Evolutionary conservation across 768 basidiomycete species (phyloP).

Genomic region (Tulasnella sp.): DNA sequence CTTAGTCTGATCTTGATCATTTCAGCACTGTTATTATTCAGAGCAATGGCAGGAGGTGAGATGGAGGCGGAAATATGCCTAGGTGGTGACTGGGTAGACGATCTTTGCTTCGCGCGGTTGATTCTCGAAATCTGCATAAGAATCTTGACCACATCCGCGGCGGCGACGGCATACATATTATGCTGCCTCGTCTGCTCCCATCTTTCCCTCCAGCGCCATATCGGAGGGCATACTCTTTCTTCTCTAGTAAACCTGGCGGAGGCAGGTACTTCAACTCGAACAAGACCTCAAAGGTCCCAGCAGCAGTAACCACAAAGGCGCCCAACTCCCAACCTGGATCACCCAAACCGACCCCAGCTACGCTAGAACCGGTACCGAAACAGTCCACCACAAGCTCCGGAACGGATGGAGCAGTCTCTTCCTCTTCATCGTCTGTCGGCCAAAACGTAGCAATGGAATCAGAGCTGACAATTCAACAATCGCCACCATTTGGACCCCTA

Average conservation of each 20-base stretch:
- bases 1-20: slow-evolving; percentile 39
- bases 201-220: not conserved
- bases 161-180: not conserved
- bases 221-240: slow-evolving; percentile 18
- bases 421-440: slow-evolving; percentile 2
- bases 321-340: not conserved
- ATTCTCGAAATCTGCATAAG: not conserved
- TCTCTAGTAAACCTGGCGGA: slow-evolving; percentile 18
- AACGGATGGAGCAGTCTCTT: not conserved
- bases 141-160: not conserved
- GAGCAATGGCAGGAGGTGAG: not conserved
- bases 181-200: slow-evolving; percentile 3
- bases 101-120: slow-evolving; percentile 1
- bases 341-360: not conserved
- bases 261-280: slow-evolving; percentile 14
- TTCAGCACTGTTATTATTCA: not conserved
- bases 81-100: not conserved
- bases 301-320: slow-evolving; percentile 1
- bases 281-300: slow-evolving; percentile 16
- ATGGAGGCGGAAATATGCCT: not conserved
- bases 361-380: not conserved
- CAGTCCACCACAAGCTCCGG: not conserved
- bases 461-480: not conserved
- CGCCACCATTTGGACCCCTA: not conserved
- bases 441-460: not conserved